Evolutionary conservation across 495 filamentous ascomycete species (phyloP), one percentile per base, ranked within the genome.

Genomic region (Barbatosphaeria neglecta): DNA sequence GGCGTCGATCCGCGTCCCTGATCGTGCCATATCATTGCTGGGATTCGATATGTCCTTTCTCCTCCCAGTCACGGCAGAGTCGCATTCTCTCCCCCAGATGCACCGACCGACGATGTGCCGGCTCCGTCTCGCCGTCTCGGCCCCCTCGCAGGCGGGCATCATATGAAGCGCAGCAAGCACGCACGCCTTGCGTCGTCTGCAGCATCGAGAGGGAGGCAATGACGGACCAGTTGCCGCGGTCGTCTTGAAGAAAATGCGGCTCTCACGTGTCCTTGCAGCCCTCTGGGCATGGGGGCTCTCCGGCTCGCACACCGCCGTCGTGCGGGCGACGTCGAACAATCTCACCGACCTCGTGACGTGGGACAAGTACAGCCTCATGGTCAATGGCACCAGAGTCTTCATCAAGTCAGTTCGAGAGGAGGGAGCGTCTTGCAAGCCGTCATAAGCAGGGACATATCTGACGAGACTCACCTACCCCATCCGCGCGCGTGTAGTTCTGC

Each of bases 281-380:
- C 4, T 45, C 3, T 37, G 15, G 13, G 19, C 27, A 4, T 45
- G 31, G 8, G 1, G n/a, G n/a, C n/a, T n/a, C n/a, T n/a, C n/a
- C n/a, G n/a, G n/a, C n/a, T n/a, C n/a, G n/a, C n/a, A n/a, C n/a
- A n/a, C 38, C 16, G 13, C 9, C 31, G 20, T 10, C 20, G 43
- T 45, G 27, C 33, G 11, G 16, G 43, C 43, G 2, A 45, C 43
- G 5, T 45, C 43, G 7, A 64, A 80, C 52, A 67, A 69, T 15
- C 49, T 74, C 19, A 79, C 66, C 48, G 62, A 69, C n/a, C 62
- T 70, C 4, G 74, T 80, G 0, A 58, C 76, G 52, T 74, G 71
- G 50, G 79, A 80, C 41, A 55, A 76, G 22, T 78, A 78, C 50
- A 79, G 77, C 61, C 66, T 79, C 41, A 68, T 64, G 7, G 59